Base-by-base conservation (phyloP, 2,329 filamentous ascomycete species). In the Pyrenophora seminiperda region DNA sequence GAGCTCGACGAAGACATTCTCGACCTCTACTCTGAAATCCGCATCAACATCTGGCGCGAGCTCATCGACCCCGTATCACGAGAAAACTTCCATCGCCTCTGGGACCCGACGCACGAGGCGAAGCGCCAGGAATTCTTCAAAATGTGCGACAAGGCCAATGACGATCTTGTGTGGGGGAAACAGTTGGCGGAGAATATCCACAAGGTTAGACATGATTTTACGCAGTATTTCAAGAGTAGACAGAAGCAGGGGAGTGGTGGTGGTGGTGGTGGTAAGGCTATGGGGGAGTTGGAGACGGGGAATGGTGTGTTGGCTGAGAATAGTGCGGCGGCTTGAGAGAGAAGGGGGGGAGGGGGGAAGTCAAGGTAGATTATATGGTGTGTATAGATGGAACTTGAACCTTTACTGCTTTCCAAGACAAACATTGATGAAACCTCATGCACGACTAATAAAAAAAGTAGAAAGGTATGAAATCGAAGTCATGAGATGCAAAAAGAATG, bases 11-110 rank as follows among this genome's bases (percentile, higher is more conserved):
- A 71, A 11, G 56, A 59, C 10, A 71, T 72, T 24, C 63, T 72
- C 11, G 68, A 71, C 53, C 65, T 65, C 39, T 72, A 72, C 57
- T 68, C 64, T 38, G 66, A 71, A 15, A 50, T 65, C 7, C 64
- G 69, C 46, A 70, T 69, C 47, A 64, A 61, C 34, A 64, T 67
- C 29, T 72, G 66, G 66, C 55, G 61, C 47, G 67, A 71, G 3
- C 65, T 72, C 61, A 71, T 71, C 20, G 68, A 72, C 22, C 66
- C 65, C 13, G 63, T 71, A 60, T 71, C 68, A 4, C 68, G 75
- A 27, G 73, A 71, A 24, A 80, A 80, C 48, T 71, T 72, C 48
- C 67, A 70, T 29, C 65, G 68, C 3, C 58, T 72, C 5, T 72
- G 67, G 67, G 69, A 72, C 33, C 62, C 65, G 17, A 51, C 54